phyloP scores from a whole-genome alignment of 306 rosid species.

The Sphenostylis stenocarpa region DNA sequence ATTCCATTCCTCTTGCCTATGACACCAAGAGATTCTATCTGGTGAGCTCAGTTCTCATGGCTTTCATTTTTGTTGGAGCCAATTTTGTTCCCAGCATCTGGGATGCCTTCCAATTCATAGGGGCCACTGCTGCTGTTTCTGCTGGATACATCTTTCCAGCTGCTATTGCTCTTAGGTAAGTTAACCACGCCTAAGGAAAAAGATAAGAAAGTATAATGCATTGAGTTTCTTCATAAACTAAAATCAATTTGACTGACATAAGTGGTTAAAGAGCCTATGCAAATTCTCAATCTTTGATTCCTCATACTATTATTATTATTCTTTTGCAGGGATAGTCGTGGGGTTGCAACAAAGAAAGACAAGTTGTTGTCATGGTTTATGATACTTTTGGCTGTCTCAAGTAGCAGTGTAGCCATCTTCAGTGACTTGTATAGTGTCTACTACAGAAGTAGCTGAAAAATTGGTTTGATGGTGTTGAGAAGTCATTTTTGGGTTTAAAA shows the following conservation, averaged over 20 bases:
- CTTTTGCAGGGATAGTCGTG: not conserved
- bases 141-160: not conserved
- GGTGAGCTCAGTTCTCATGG: not conserved
- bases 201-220: not conserved
- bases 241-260: not conserved
- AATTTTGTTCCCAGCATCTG: slow-evolving; percentile 9
- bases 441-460: not conserved
- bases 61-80: not conserved
- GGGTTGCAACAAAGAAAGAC: not conserved
- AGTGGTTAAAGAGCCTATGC: too few species aligned
- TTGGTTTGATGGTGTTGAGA: not conserved
- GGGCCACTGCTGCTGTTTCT: not conserved
- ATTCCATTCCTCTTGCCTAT: not conserved
- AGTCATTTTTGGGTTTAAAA: not conserved
- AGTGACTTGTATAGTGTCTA: not conserved
- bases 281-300: not conserved
- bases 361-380: not conserved
- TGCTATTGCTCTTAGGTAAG: slow-evolving; percentile 2
- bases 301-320: not conserved
- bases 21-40: not conserved
- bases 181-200: not conserved
- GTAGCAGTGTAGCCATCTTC: not conserved
- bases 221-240: not conserved
- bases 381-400: not conserved
- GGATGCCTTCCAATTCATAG: slow-evolving; percentile 3